Base-by-base conservation (phyloP, 176 grass and related monocot genomes). In the Echinochloa phyllopogon region DNA sequence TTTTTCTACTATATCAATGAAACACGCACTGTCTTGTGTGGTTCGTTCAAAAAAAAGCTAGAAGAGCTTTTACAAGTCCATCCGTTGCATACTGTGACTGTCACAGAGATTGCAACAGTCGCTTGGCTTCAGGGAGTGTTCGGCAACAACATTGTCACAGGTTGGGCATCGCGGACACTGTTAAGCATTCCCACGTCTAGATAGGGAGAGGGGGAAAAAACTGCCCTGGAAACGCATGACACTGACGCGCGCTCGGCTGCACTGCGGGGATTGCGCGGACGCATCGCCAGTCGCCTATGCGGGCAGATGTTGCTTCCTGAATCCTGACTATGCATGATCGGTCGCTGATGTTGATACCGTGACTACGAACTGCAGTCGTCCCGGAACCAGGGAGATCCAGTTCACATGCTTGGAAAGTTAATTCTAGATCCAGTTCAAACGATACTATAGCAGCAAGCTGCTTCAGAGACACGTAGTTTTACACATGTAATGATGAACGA, bases 141-240 rank as follows among this genome's bases (percentile, higher is more conserved):
- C 4, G 4, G 27, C 16, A 18, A 5, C 41, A 18, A 5, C 41
- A 18, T 23, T 64, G 69, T 3, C 42, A 39, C 33, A 40, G 44
- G 21, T 58, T 17, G 41, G 48, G 41, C 42, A 43, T 49, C 24
- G 42, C 41, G 16, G 20, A 61, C 29, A 8, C 43, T 83, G 25
- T 40, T 72, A 3, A 60, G 8, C 43, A 40, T 63, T 48, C 44
- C 42, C 37, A 27, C 0, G 40, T 64, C 45, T 40, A 47, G 5
- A 50, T 21, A 3, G 9, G 8, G 56, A 72, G 84, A 86, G 73
- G 7, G 29, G 2, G 84, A 86, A 73, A 11, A 11, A 33, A 14
- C 21, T 13, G 33, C 20, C 6, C 36, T 43, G 60, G 60, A 25
- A 72, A 63, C 44, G 67, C 53, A n/a, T 21, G 47, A 3, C 23